Evolutionary conservation across 495 filamentous ascomycete genomes (phyloP), one percentile per base, ranked within the genome.

Genomic region (Xylaria telfairii): DNA sequence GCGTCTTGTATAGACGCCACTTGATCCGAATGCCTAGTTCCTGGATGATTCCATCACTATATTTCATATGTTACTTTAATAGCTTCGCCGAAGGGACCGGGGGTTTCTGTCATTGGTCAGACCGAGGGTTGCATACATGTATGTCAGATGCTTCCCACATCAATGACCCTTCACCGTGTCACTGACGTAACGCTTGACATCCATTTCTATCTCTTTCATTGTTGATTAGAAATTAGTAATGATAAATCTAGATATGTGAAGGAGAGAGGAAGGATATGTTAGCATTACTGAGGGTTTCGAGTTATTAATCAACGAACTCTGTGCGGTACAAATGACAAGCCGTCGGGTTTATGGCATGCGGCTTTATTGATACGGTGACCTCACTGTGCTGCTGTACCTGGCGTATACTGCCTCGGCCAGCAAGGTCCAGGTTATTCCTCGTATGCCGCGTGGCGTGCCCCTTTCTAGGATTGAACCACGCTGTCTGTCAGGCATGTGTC

Each of bases 121-220:
- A 44, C n/a, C 28, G 19, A 21, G 28, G 34, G 54, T 37, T 44
- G 66, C 19, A 49, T 59, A 60, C 59, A 51, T 69, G 59, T 64
- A 70, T 64, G 68, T 70, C 59, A 70, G 68, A 64, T 32, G 34
- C 46, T 70, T 54, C 46, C 59, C 46, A 63, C 67, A 19, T 42
- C 32, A 53, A 21, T 49, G 10, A 17, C 21, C 8, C 66, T 60
- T 34, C 13, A 60, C 13, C 12, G 42, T 39, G 9, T 51, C 51
- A 49, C 59, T 54, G 28, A 60, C 56, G 66, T 41, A 49, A 69
- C 30, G 67, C 37, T 62, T 28, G n/a, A 39, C 21, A 34, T 26
- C 30, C 17, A 10, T 28, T 15, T 26, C n/a, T 8, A 15, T 41
- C 44, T 12, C 42, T 24, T 34, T 5, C 32, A 15, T 15, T 7